These are phyloP conservation scores for Ceratobasidium sp. DNA, from an alignment of 1,284 basidiomycete genomes.

Conservation along the genomic window DNA sequence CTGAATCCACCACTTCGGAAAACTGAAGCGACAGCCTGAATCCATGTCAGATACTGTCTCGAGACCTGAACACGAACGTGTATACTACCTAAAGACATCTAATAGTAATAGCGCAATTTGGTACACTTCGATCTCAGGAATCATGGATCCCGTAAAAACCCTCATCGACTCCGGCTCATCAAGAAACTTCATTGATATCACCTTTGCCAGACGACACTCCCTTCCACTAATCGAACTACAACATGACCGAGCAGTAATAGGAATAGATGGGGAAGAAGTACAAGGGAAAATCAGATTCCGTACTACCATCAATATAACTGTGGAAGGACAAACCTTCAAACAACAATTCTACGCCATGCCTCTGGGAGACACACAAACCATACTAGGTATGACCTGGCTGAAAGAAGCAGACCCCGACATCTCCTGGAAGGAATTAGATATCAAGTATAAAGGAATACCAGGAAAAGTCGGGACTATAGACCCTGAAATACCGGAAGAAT, in stretches of 20 bases:
- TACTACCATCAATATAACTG: not conserved
- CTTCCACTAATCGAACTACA: not conserved
- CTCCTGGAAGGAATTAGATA: not conserved
- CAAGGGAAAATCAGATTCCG: not conserved
- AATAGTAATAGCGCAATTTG: not conserved
- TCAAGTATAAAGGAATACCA: not conserved
- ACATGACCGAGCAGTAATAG: not conserved
- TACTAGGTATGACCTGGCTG: constrained; percentile 17
- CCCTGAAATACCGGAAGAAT: not conserved
- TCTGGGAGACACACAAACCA: not conserved
- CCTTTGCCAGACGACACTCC: not conserved
- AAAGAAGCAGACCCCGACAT: constrained; percentile 17
- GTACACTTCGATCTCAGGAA: not conserved
- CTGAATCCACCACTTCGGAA: not conserved
- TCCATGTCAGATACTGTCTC: not conserved
- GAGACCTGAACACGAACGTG: not conserved
- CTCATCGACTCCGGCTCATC: not conserved
- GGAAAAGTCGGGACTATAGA: not conserved
- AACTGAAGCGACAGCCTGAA: not conserved
- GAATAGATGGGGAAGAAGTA: not conserved
- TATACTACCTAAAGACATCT: constrained; percentile 18
- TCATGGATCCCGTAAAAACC: not conserved
- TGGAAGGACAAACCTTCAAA: not conserved
- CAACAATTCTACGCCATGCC: constrained; percentile 1
- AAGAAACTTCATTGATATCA: not conserved